phyloP scores from a whole-genome alignment of 1,284 basidiomycete genomes.

The Pisolithus thermaeus region DNA sequence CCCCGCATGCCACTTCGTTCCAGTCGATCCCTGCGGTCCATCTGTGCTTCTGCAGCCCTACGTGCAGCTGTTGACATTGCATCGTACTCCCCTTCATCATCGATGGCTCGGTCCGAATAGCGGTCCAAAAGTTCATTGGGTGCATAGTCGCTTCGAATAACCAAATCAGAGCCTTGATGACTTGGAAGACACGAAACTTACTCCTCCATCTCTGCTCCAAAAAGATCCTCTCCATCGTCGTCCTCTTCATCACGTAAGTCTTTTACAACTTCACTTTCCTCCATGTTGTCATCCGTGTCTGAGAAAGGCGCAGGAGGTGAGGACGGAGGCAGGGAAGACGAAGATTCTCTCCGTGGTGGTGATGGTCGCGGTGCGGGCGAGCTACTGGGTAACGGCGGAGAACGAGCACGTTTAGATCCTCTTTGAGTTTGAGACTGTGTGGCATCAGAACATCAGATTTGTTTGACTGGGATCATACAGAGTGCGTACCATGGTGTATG shows the following conservation, averaged over 20 bases:
- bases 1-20: slow-evolving; percentile 63
- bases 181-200: slow-evolving; percentile 36
- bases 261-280: slow-evolving; percentile 69
- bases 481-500: slow-evolving; percentile 23
- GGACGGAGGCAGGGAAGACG: slow-evolving; percentile 74
- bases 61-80: slow-evolving; percentile 72
- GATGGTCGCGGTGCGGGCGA: slow-evolving; percentile 48
- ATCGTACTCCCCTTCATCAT: slow-evolving; percentile 78
- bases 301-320: slow-evolving; percentile 82
- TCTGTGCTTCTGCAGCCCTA: slow-evolving; percentile 81
- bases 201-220: slow-evolving; percentile 76
- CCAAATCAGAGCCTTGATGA: slow-evolving; percentile 6
- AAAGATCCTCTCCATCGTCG: slow-evolving; percentile 90
- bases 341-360: slow-evolving; percentile 49
- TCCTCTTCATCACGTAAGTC: slow-evolving; percentile 68
- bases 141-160: slow-evolving; percentile 73
- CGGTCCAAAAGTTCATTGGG: slow-evolving; percentile 77
- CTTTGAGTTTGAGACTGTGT: slow-evolving; percentile 35
- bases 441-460: slow-evolving; percentile 6
- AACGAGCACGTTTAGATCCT: slow-evolving; percentile 59
- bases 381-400: slow-evolving; percentile 45
- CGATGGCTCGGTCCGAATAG: slow-evolving; percentile 84
- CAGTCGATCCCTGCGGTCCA: slow-evolving; percentile 84
- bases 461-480: background rate
- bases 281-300: slow-evolving; percentile 79